Conservation (phyloP, 2,329 filamentous ascomycete genomes). For the Hypoxylon sp. region DNA sequence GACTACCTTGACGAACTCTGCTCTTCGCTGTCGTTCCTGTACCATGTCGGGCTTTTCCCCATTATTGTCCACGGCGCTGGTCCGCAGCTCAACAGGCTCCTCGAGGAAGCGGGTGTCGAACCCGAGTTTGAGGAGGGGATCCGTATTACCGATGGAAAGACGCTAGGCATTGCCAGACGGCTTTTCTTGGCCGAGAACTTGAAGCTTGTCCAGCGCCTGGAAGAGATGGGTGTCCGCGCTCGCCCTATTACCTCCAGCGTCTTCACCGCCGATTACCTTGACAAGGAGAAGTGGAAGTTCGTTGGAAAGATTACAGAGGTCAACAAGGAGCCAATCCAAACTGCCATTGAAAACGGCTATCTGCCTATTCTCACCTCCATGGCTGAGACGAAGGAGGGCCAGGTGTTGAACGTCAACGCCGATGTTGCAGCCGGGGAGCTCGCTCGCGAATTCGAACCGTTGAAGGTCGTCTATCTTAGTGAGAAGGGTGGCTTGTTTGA, state of each 20-base stretch:
- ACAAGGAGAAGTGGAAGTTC: slow-evolving; percentile 95
- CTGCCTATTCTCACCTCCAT: slow-evolving; percentile 96
- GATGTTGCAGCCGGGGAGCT: slow-evolving; percentile 96
- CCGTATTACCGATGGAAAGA: slow-evolving; percentile 95
- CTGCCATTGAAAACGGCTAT: slow-evolving; percentile 90
- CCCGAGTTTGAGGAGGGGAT: slow-evolving; percentile 98
- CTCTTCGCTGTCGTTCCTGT: slow-evolving; percentile 89
- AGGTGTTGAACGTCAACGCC: slow-evolving; percentile 96
- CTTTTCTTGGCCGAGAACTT: slow-evolving; percentile 97
- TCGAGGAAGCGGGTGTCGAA: slow-evolving; percentile 92
- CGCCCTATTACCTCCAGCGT: slow-evolving; percentile 91
- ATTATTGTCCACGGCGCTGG: slow-evolving; percentile 96
- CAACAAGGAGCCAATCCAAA: slow-evolving; percentile 90
- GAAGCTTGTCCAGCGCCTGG: slow-evolving; percentile 89
- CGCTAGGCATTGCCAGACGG: slow-evolving; percentile 88
- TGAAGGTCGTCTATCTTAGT: slow-evolving; percentile 98
- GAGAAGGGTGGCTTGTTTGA: slow-evolving; percentile 98
- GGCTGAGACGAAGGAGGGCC: slow-evolving; percentile 92
- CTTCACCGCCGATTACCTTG: slow-evolving; percentile 92
- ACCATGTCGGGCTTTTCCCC: slow-evolving; percentile 94
- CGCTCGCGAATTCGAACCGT: slow-evolving; percentile 86
- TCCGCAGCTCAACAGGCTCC: slow-evolving; percentile 91
- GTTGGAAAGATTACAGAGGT: slow-evolving; percentile 97
- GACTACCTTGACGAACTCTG: slow-evolving; percentile 94
- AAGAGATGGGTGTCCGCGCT: slow-evolving; percentile 89